Evolutionary conservation across 2,329 filamentous ascomycete genomes (phyloP).

Genomic region (Calonectria multiphialidica): DNA sequence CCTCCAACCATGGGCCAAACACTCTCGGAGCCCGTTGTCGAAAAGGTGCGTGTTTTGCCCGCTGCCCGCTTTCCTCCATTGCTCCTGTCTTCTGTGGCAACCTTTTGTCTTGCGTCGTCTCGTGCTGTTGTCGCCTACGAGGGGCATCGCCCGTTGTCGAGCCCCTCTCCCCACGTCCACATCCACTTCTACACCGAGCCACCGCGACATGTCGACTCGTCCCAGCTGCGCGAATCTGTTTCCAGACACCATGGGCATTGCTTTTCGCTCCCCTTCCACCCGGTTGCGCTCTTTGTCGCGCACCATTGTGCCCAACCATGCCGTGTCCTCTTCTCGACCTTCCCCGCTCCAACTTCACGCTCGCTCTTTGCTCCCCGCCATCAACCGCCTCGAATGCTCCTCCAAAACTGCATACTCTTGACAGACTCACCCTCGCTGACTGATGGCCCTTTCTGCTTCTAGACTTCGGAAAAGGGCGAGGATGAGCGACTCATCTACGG

Average conservation of each 20-base stretch:
- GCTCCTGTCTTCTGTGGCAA: slow-evolving; percentile 10
- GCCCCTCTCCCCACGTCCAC: slow-evolving; percentile 36
- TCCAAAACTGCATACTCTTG: slow-evolving; percentile 12
- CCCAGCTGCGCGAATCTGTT: slow-evolving; percentile 22
- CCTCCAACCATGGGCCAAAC: slow-evolving; percentile 89
- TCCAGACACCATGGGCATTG: slow-evolving; percentile 13
- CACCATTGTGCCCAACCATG: not conserved
- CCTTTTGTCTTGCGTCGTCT: slow-evolving; percentile 10
- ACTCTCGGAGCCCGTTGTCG: slow-evolving; percentile 97
- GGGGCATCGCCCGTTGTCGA: slow-evolving; percentile 39
- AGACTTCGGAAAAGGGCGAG: slow-evolving; percentile 91
- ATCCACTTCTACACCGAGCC: slow-evolving; percentile 19
- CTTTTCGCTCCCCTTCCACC: not conserved
- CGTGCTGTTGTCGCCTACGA: slow-evolving; percentile 33
- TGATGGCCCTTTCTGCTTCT: slow-evolving; percentile 30
- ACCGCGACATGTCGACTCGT: slow-evolving; percentile 9
- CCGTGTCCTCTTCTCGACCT: slow-evolving; percentile 16
- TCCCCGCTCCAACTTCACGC: slow-evolving; percentile 24
- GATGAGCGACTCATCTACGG: slow-evolving; percentile 95
- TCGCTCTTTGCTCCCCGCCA: slow-evolving; percentile 15
- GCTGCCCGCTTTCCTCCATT: slow-evolving; percentile 1
- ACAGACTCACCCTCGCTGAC: slow-evolving; percentile 43
- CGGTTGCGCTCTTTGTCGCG: not conserved
- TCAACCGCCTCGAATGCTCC: slow-evolving; percentile 19
- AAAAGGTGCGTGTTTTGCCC: slow-evolving; percentile 77